Percentiles rank a stretch among this genome's conserved stretches.
Evolutionary conservation across 2,329 filamentous ascomycete species (phyloP).

Genomic region (Hypoxylon sp.): DNA sequence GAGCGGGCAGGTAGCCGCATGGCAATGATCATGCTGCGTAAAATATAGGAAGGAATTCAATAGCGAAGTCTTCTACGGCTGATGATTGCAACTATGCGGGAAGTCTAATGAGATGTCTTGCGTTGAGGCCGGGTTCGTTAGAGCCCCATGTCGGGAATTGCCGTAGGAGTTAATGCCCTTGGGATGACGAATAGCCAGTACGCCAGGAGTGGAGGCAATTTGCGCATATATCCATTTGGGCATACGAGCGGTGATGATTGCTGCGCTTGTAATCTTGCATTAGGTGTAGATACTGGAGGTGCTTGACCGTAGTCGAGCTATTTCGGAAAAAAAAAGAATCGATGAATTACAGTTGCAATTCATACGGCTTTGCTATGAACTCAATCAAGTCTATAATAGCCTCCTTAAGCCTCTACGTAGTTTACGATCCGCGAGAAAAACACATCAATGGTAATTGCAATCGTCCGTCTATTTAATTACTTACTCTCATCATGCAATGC

Average conservation of each 20-base stretch:
- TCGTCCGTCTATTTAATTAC: slow-evolving; percentile 14
- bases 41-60: slow-evolving; percentile 1
- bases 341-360: slow-evolving; percentile 10
- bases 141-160: not conserved
- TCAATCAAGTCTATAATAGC: not conserved
- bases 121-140: not conserved
- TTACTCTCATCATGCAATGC: slow-evolving; percentile 19
- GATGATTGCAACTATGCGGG: slow-evolving; percentile 6
- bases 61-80: not conserved
- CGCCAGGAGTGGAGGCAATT: slow-evolving; percentile 3
- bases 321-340: slow-evolving; percentile 3
- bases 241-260: not conserved
- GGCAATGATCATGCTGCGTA: not conserved
- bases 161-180: slow-evolving; percentile 24
- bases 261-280: not conserved
- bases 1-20: slow-evolving; percentile 7
- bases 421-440: not conserved
- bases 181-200: not conserved
- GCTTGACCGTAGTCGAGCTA: not conserved
- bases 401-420: not conserved
- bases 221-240: not conserved
- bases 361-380: not conserved
- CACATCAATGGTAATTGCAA: slow-evolving; percentile 2
- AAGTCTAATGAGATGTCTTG: not conserved
- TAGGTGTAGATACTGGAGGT: slow-evolving; percentile 7